A percentile compares a stretch with the other conserved stretches of the same genome.
phyloP scores from a whole-genome alignment of 345 rosid species.

The Pistacia vera region DNA sequence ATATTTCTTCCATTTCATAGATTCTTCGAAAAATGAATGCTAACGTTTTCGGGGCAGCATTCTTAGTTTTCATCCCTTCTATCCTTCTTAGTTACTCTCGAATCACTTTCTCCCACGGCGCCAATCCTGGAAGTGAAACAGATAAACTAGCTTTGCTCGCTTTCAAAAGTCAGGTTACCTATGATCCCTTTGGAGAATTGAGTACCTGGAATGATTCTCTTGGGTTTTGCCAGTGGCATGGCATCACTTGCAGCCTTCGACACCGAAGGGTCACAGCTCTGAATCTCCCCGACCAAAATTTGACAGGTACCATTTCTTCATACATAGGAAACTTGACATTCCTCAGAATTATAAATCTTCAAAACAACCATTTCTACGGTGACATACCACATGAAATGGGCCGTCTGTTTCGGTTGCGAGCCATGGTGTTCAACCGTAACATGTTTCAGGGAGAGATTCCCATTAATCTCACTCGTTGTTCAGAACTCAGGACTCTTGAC shows the following conservation, averaged over 20 bases:
- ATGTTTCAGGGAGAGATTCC: constrained; percentile 34
- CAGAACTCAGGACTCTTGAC: constrained; percentile 16
- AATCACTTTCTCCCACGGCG: background rate
- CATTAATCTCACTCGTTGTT: constrained; percentile 22
- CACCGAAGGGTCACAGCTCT: constrained; percentile 25
- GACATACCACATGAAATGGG: constrained; percentile 31
- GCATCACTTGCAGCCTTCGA: constrained; percentile 24
- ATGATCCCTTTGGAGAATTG: constrained; percentile 15
- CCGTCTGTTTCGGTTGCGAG: constrained; percentile 18
- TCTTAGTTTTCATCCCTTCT: background rate
- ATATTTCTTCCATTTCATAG: background rate
- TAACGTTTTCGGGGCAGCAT: background rate
- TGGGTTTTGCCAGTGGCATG: constrained; percentile 28
- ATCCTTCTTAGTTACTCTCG: constrained; percentile 9
- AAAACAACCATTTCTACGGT: constrained; percentile 25
- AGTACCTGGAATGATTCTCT: constrained; percentile 29
- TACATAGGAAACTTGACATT: constrained; percentile 34
- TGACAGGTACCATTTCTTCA: constrained; percentile 31
- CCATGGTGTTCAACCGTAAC: constrained; percentile 14
- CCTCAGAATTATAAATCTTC: constrained; percentile 14
- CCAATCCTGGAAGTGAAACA: constrained; percentile 25
- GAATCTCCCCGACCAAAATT: constrained; percentile 15
- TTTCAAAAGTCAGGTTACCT: constrained; percentile 14
- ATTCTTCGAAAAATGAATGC: background rate
- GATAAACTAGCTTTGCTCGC: constrained; percentile 25